phyloP scores from a whole-genome alignment of 1,139 yeast species.

The Zhuliangozyma blackwelliae region DNA sequence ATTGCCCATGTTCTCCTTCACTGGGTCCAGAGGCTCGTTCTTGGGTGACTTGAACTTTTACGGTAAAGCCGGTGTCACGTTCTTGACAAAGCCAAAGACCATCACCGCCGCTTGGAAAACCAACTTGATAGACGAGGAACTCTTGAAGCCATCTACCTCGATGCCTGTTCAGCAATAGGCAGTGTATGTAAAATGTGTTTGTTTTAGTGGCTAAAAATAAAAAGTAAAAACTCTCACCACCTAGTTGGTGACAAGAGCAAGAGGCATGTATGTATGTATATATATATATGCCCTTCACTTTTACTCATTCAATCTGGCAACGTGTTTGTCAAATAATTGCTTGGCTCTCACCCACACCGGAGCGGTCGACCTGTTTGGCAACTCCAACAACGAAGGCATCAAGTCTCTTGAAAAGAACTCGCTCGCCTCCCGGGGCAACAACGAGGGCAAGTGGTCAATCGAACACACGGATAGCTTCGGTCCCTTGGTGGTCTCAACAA shows the following conservation, averaged over 20 bases:
- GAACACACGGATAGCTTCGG: constrained; percentile 88
- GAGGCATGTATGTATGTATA: constrained; percentile 1
- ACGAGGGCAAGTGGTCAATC: constrained; percentile 94
- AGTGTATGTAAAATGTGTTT: too few species aligned
- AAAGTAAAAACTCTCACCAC: too few species aligned
- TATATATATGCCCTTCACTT: constrained; percentile 1
- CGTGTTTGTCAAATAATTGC: constrained; percentile 77
- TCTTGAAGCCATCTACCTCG: constrained; percentile 51
- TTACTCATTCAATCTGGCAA: constrained; percentile 45
- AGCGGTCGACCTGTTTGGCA: constrained; percentile 75
- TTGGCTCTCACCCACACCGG: constrained; percentile 93
- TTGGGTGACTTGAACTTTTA: constrained; percentile 77
- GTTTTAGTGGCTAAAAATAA: too few species aligned
- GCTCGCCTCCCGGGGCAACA: constrained; percentile 94
- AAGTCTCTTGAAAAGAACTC: constrained; percentile 84
- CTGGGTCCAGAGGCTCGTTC: constrained; percentile 75
- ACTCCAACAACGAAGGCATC: constrained; percentile 79
- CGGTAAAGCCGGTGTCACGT: constrained; percentile 70
- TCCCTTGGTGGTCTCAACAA: constrained; percentile 71
- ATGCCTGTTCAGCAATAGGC: constrained; percentile 58
- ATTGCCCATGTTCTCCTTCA: constrained; percentile 76
- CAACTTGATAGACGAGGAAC: constrained; percentile 48
- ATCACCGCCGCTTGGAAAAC: constrained; percentile 69
- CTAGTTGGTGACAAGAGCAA: too few species aligned
- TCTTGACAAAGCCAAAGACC: constrained; percentile 74